Percentiles rank a stretch among this genome's conserved stretches.
phyloP scores from a whole-genome alignment of 768 basidiomycete genomes.

The Mycena rosella region DNA sequence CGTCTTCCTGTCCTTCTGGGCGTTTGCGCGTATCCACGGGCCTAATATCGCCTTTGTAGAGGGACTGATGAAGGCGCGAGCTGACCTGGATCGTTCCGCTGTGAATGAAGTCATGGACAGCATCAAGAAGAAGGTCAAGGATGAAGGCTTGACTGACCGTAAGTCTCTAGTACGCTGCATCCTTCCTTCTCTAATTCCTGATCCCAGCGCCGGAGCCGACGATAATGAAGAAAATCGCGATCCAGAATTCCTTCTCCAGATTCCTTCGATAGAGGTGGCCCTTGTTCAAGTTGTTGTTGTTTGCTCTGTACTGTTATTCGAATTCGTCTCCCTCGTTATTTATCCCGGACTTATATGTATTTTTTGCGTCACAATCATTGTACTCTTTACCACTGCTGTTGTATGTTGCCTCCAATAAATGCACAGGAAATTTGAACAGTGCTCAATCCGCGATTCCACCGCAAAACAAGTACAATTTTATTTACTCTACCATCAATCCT shows the following conservation, averaged over 20 bases:
- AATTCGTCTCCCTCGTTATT: neutral
- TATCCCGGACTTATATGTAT: constrained; percentile 29
- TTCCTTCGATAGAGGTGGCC: constrained; percentile 63
- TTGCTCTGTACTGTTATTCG: constrained; percentile 15
- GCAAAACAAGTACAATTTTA: constrained; percentile 1
- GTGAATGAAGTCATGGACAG: constrained; percentile 95
- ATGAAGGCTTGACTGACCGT: constrained; percentile 88
- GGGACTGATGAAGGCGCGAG: constrained; percentile 87
- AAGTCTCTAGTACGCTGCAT: constrained; percentile 48
- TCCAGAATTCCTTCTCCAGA: constrained; percentile 81
- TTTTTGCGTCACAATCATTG: constrained; percentile 29
- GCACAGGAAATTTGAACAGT: no score
- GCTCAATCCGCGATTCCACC: no score
- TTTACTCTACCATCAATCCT: constrained; percentile 21
- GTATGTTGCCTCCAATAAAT: no score
- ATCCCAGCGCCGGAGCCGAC: constrained; percentile 81
- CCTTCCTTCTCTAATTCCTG: constrained; percentile 27
- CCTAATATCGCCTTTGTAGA: constrained; percentile 95
- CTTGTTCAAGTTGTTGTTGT: neutral
- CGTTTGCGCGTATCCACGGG: constrained; percentile 93
- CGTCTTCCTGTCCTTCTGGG: constrained; percentile 93
- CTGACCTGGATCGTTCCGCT: constrained; percentile 90
- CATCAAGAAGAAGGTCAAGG: constrained; percentile 91
- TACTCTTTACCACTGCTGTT: constrained; percentile 3
- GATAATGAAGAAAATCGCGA: constrained; percentile 90